phyloP scores from a whole-genome alignment of 495 filamentous ascomycete genomes.

The Entonaema liquescens region DNA sequence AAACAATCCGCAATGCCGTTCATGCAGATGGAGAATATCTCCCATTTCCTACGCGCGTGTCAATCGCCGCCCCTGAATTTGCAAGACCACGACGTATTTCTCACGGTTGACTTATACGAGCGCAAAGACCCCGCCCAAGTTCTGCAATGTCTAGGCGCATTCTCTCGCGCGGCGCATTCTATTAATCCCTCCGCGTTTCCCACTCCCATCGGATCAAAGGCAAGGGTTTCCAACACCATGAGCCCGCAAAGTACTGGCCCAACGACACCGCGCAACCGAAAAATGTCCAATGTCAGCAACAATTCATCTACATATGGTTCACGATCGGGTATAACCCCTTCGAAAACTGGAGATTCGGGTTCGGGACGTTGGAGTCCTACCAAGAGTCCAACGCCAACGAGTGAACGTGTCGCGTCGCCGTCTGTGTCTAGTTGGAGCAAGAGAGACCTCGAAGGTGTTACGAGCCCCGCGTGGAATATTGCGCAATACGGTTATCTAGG shows the following conservation, averaged over 20 bases:
- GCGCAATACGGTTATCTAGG: conserved; percentile 99
- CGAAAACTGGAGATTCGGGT: conserved; percentile 58
- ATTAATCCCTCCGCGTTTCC: conserved; percentile 78
- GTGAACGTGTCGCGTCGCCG: conserved; percentile 49
- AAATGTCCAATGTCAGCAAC: conserved; percentile 74
- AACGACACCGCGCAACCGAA: conserved; percentile 62
- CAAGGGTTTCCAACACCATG: conserved; percentile 63
- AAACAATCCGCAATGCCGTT: conserved; percentile 94
- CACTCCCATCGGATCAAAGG: conserved; percentile 73
- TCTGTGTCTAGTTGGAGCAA: conserved; percentile 90
- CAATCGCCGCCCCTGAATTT: conserved; percentile 84
- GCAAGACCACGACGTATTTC: conserved; percentile 92
- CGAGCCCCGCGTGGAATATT: conserved; percentile 96
- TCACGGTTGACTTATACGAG: conserved; percentile 97
- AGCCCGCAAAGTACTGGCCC: conserved; percentile 77
- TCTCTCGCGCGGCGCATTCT: conserved; percentile 86
- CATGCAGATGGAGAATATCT: conserved; percentile 99
- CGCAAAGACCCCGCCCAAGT: conserved; percentile 97
- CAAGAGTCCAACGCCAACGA: conserved; percentile 57
- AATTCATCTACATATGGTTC: conserved; percentile 62
- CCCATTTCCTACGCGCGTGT: conserved; percentile 90
- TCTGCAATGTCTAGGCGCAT: conserved; percentile 88
- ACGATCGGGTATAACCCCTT: conserved; percentile 51
- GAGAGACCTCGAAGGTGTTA: conserved; percentile 78
- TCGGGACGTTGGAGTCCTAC: conserved; percentile 70